phyloP scores from a whole-genome alignment of 2,329 filamentous ascomycete genomes.

The Teratosphaeria viscida region DNA sequence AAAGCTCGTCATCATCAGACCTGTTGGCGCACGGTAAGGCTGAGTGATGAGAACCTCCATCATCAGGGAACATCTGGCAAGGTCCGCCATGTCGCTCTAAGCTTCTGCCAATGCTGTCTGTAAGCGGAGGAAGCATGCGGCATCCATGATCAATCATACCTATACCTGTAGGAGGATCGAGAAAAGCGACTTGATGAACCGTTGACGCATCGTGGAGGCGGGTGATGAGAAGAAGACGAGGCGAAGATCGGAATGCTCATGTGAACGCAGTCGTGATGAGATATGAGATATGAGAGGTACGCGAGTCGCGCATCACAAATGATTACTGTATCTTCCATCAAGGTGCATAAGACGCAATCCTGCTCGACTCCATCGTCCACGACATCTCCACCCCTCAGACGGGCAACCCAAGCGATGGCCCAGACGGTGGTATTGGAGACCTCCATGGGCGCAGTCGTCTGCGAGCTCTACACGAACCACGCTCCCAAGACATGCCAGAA shows the following conservation, averaged over 20 bases:
- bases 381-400: not conserved
- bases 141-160: not conserved
- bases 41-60: not conserved
- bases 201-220: not conserved
- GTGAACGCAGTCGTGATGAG: not conserved
- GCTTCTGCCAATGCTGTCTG: not conserved
- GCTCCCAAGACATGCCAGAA: constrained; percentile 56
- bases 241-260: not conserved
- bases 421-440: constrained; percentile 76
- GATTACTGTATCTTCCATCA: not conserved
- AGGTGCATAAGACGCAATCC: not conserved
- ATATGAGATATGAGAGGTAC: not conserved
- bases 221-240: not conserved
- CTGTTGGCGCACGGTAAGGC: not conserved
- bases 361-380: not conserved
- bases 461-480: constrained; percentile 85
- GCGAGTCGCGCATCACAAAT: not conserved
- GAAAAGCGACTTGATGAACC: not conserved
- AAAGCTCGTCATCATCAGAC: not conserved
- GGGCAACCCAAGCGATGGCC: constrained; percentile 44
- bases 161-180: not conserved
- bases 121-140: not conserved
- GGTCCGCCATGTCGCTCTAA: not conserved
- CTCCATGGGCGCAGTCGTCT: constrained; percentile 70
- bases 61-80: not conserved